phyloP scores from a whole-genome alignment of 345 rosid genomes.

The Turritis glabra region DNA sequence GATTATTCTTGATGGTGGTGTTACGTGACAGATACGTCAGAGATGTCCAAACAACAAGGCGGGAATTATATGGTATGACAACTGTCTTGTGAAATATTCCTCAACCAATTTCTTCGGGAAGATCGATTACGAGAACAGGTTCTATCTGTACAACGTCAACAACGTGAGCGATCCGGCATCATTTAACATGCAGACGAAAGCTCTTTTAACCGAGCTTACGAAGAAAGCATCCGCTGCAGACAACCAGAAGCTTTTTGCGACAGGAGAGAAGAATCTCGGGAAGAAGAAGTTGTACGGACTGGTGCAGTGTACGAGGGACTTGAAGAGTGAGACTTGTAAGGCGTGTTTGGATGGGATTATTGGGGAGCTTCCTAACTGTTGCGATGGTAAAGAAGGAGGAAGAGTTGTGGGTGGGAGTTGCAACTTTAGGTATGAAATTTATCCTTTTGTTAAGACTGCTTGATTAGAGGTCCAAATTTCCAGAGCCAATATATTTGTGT shows the following conservation, averaged over 20 bases:
- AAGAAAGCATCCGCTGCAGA: constrained; percentile 27
- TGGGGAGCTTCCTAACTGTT: constrained; percentile 54
- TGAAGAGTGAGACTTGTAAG: constrained; percentile 47
- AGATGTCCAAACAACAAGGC: constrained; percentile 54
- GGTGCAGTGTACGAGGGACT: constrained; percentile 67
- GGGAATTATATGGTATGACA: constrained; percentile 56
- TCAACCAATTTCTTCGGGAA: constrained; percentile 50
- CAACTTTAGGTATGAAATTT: constrained; percentile 64
- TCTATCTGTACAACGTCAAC: constrained; percentile 42
- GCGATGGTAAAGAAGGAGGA: constrained; percentile 71
- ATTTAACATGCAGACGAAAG: constrained; percentile 51
- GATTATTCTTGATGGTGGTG: constrained; percentile 2
- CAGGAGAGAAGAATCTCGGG: constrained; percentile 44
- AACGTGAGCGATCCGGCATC: constrained; percentile 43
- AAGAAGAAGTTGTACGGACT: constrained; percentile 51
- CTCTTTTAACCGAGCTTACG: constrained; percentile 42
- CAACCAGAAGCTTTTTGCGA: constrained; percentile 45
- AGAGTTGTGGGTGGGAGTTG: constrained; percentile 61
- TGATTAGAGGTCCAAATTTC: constrained; percentile 7
- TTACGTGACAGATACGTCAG: constrained; percentile 25
- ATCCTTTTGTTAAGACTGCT: constrained; percentile 47
- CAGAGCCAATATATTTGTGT: background rate
- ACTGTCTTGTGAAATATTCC: constrained; percentile 67
- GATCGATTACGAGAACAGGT: constrained; percentile 45
- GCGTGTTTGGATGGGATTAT: constrained; percentile 52